phyloP scores from a whole-genome alignment of 768 basidiomycete genomes.

The Boletus edulis region DNA sequence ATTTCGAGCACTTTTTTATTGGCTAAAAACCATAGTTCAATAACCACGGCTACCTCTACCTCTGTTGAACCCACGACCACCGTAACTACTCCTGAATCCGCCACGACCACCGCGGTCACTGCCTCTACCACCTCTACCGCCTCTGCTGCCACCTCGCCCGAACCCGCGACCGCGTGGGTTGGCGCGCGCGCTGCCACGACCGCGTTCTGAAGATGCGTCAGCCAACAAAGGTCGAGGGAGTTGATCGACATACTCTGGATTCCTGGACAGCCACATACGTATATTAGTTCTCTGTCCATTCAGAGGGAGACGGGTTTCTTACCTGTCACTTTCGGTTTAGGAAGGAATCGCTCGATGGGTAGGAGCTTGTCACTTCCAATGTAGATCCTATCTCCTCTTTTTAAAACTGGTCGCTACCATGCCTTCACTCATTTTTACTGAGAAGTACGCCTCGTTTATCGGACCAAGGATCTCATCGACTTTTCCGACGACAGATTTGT shows the following conservation, averaged over 20 bases:
- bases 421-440: constrained; percentile 94
- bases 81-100: constrained; percentile 46
- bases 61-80: constrained; percentile 36
- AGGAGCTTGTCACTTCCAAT: constrained; percentile 97
- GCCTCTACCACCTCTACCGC: constrained; percentile 37
- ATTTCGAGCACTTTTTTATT: no score
- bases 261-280: constrained; percentile 26
- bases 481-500: constrained; percentile 94
- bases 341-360: constrained; percentile 94
- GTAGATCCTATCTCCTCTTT: constrained; percentile 95
- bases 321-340: constrained; percentile 86
- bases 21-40: constrained; percentile 22
- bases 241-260: constrained; percentile 8
- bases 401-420: constrained; percentile 96
- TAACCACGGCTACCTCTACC: constrained; percentile 49
- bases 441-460: constrained; percentile 98
- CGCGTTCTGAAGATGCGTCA: constrained; percentile 45
- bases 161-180: constrained; percentile 31
- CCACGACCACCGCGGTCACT: constrained; percentile 43
- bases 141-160: constrained; percentile 38
- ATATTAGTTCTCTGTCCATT: constrained; percentile 2
- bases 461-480: constrained; percentile 99
- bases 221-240: constrained; percentile 4
- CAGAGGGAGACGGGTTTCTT: constrained; percentile 37
- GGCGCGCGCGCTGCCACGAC: constrained; percentile 36